Base-by-base conservation (phyloP, 345 rosid species). In the Lepidium sativum region DNA sequence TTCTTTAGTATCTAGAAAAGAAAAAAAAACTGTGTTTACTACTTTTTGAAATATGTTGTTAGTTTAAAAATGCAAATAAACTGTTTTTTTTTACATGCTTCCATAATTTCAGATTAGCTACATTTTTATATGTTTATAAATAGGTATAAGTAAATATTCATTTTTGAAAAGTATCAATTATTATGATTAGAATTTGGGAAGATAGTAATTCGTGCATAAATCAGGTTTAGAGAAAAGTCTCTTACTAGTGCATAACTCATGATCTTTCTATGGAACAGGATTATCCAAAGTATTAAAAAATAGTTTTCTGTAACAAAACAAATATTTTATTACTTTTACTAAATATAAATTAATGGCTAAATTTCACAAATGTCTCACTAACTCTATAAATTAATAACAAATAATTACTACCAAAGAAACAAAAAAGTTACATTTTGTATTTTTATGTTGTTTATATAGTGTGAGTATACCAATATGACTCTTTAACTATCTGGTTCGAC, bases 401-500 rank as follows among this genome's bases (percentile, higher is more conserved):
- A 58, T 20, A 25, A 25, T 25, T 25, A 25, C 37, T 15, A 15
- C 39, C 39, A 42, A 6, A 58, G 10, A 41, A 59, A 25, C 53
- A n/a, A 11, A 3, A 54, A 5, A 6, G 39, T 45, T 9, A 32
- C 7, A 32, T 65, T n/a, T 13, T 25, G 5, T 35, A 7, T 18
- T 8, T 6, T 25, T 0, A 44, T 55, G 25, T 18, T 50, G 27
- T 44, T 50, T 41, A 37, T 20, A 14, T 9, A 32, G 18, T 59
- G 35, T 40, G 2, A 20, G 6, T 25, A 16, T 43, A 43, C 16
- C 33, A 31, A 16, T 50, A 58, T 9, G 23, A 13, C 8, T n/a
- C n/a, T 25, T 72, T 53, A 62, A 44, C 67, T 72, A 73, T 35
- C 72, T 29, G 59, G 59, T 45, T 38, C 72, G 53, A 73, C 68